Evolutionary conservation across 805 yeast genomes (phyloP), one percentile per base, ranked within the genome.

Genomic region (Kodamaea leandrae): DNA sequence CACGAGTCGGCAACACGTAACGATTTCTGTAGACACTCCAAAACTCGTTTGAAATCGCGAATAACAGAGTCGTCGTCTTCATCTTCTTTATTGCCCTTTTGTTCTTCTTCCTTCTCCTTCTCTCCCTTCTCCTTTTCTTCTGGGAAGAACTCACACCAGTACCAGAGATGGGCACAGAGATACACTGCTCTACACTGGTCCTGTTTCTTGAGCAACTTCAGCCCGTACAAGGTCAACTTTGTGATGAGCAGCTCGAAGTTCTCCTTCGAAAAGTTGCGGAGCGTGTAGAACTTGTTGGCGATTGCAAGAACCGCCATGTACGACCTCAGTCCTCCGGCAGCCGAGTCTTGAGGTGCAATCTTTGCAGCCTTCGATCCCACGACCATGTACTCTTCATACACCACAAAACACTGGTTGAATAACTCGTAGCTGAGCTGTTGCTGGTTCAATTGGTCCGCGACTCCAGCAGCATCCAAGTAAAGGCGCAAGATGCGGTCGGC

Each of bases 131-230:
- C 42, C 3, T 28, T 36, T 20, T 33, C 51, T 37, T 44, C 46
- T 1, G 66, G 64, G 38, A 58, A 59, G 13, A 72, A 47, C 45
- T 85, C 89, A 17, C 83, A 80, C 55, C 91, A 84, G 93, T 95
- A 86, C 96, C 96, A 93, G 36, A 93, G 65, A 62, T 93, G 97
- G 1, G 96, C 82, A 32, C 96, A 90, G 38, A 78, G 63, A 57
- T 85, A 87, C 4, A 89, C 95, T 0, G 96, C 82, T 12, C 97
- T 78, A 60, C 97, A 90, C 61, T 93, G 99, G 55, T 91, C 98
- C 25, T 93, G 89, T 60, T 91, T 91, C 60, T 86, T 88, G 54
- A 91, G 71, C 37, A 93, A 71, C 60, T 86, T 87, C 10, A 96
- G 86, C 4, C 96, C 95, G 54, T 88, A 87, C 36, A 90, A 66